Evolutionary conservation across 2,329 filamentous ascomycete species (phyloP), one percentile per base, ranked within the genome.

Genomic region (Colletotrichum tanaceti): DNA sequence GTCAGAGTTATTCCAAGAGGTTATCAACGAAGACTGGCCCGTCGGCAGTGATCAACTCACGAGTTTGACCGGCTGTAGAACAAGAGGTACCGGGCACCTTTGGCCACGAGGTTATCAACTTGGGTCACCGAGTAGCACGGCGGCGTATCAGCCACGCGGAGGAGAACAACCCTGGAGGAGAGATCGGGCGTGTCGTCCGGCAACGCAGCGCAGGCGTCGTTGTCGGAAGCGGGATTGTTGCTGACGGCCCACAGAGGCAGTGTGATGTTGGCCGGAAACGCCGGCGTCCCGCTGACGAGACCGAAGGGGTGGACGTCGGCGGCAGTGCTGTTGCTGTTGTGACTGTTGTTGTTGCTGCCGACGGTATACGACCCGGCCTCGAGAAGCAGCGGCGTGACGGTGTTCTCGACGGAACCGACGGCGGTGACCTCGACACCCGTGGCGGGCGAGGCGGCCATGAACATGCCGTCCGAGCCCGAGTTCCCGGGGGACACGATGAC

Each of bases 151-250:
- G 78, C 78, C 32, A 77, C 76, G 9, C 77, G 78, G 44, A 84
- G 75, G 4, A 84, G 75, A 10, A 84, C 81, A 22, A 84, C 73
- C 46, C 77, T 76, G 3, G 75, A 71, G 5, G 78, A 77, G 9
- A 85, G 76, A 70, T 82, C 78, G 2, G 81, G 78, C 0, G 72
- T 72, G 39, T 63, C 70, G 3, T 64, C 67, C 1, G 73, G 71
- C 39, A 75, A 73, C 1, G 74, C 67, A 14, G 65, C 11, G 57
- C 76, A 79, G 18, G 71, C 75, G 38, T 77, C 76, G 18, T 67
- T 72, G 1, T 47, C 38, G 9, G 71, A 71, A 0, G 68, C 63
- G 49, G 64, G 54, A 47, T 43, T 43, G 32, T 60, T 63, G 46
- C 44, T 58, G 28, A 62, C 28, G 3, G 59, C 50, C 69, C 58